Base-by-base conservation (phyloP, 2,329 filamentous ascomycete genomes). In the Corynespora cassiicola region DNA sequence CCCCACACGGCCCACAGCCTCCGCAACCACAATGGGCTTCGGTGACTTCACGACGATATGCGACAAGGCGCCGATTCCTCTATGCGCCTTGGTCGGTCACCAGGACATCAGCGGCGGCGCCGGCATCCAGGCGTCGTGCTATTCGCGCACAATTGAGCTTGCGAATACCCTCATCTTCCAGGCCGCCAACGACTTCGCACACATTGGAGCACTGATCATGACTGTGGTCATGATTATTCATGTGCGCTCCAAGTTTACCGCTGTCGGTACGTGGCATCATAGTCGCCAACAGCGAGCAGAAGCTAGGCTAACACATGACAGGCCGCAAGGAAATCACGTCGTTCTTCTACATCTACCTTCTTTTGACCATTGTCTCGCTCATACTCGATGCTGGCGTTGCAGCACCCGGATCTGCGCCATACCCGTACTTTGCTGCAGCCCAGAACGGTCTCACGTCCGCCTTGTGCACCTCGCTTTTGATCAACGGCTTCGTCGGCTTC, bases 91-190 rank as follows among this genome's bases (percentile, higher is more conserved):
- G 39, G 82, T 99, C 54, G 94, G 94, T 12, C 81, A 86, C 29
- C 81, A 86, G 57, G 76, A 79, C 21, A 82, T 90, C 51, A 80
- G 82, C 15, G 81, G 78, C 51, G 81, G 78, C 53, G 80, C 85
- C 9, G 88, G 90, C 54, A 94, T 96, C 52, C 86, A 96, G 68
- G 84, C 94, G 40, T 82, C 85, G 63, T 99, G 94, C 77, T 97
- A 92, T 74, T 88, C 94, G 43, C 85, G 94, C 43, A 95, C 94
- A 61, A 92, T 99, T 69, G 91, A 96, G 71, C 73, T 97, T 54
- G 94, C 91, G 55, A 99, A 99, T 74, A 99, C 94, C 25, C 92
- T 97, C 74, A 99, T 99, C 63, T 99, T 99, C 68, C 85, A 97
- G 73, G 89, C 86, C 63, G 94, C 91, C 18, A 85, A 90, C 15